Percentiles rank a stretch among this genome's conserved stretches.
Conservation (phyloP, 2,329 filamentous ascomycete species). For the Penicillium thymicola region DNA sequence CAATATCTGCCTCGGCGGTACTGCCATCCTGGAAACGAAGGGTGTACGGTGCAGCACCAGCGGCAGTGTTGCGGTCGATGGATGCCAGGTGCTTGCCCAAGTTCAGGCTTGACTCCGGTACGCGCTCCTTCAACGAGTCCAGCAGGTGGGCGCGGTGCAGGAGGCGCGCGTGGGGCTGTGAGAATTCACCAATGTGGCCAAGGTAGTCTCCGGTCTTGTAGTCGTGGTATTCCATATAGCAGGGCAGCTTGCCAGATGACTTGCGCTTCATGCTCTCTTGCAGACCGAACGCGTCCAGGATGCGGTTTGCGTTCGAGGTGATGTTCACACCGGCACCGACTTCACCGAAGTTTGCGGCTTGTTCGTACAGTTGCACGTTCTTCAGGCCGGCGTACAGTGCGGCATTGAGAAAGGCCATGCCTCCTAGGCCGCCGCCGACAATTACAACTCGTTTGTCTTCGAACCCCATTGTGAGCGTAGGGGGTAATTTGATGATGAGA, state of each 20-base stretch:
- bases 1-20: slow-evolving; percentile 40
- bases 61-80: slow-evolving; percentile 17
- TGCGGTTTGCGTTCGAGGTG: slow-evolving; percentile 35
- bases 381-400: slow-evolving; percentile 33
- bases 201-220: slow-evolving; percentile 28
- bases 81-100: slow-evolving; percentile 27
- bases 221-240: slow-evolving; percentile 32
- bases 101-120: slow-evolving; percentile 26
- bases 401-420: slow-evolving; percentile 38
- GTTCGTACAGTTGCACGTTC: slow-evolving; percentile 37
- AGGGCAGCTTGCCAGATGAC: slow-evolving; percentile 33
- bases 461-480: slow-evolving; percentile 26
- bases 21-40: slow-evolving; percentile 47
- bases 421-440: slow-evolving; percentile 37
- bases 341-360: slow-evolving; percentile 36
- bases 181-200: slow-evolving; percentile 32
- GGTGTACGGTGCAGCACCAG: slow-evolving; percentile 26
- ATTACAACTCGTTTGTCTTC: slow-evolving; percentile 32
- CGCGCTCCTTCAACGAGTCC: slow-evolving; percentile 34
- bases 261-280: slow-evolving; percentile 32
- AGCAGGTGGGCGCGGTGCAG: slow-evolving; percentile 36
- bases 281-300: slow-evolving; percentile 33
- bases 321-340: slow-evolving; percentile 41
- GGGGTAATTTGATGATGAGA: background rate
- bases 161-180: slow-evolving; percentile 23